Evolutionary conservation across 495 filamentous ascomycete species (phyloP), one percentile per base, ranked within the genome.

Genomic region (Parathielavia hyrcaniae): DNA sequence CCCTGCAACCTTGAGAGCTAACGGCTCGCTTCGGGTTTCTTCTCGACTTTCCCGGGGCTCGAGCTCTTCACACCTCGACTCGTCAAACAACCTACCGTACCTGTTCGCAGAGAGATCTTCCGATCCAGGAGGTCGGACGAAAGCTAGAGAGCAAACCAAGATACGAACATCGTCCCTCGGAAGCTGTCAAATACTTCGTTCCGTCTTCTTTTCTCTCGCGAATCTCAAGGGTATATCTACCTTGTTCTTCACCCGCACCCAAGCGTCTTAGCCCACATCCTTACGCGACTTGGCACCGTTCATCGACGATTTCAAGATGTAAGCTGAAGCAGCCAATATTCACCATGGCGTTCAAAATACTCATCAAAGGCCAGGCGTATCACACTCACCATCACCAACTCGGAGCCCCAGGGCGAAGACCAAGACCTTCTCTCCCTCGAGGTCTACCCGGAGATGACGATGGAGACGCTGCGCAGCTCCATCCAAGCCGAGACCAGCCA

Each of bases 371-470:
- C 38, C 46, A 69, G 67, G 67, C 67, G 65, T 50, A 65, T 69
- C 59, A 69, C 67, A 5, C 64, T 69, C 34, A 96, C 90, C 55
- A 85, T 98, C 64, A 88, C 81, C 64, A 88, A 95, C 64, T 87
- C 88, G 79, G 76, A 86, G 77, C 76, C 82, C 77, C 67, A 77
- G 57, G 74, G 74, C 61, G 71, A 74, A 54, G 89, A 93, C 64
- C 80, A 84, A 64, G 88, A 92, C 66, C 82, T 95, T 62, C 78
- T 96, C 62, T 85, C 86, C 53, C 82, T 96, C 52, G 91, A 96
- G 57, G 85, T 97, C 58, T 85, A 83, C 58, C 78, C 83, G 41
- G 87, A 87, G 64, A 90, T 93, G 81, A 90, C 87, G n/a, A 69
- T 97, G 54, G 84, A 84, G 63, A 86, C 87, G 47, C 82, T 98